phyloP scores from a whole-genome alignment of 805 yeast species.

The Metschnikowia borealis region DNA sequence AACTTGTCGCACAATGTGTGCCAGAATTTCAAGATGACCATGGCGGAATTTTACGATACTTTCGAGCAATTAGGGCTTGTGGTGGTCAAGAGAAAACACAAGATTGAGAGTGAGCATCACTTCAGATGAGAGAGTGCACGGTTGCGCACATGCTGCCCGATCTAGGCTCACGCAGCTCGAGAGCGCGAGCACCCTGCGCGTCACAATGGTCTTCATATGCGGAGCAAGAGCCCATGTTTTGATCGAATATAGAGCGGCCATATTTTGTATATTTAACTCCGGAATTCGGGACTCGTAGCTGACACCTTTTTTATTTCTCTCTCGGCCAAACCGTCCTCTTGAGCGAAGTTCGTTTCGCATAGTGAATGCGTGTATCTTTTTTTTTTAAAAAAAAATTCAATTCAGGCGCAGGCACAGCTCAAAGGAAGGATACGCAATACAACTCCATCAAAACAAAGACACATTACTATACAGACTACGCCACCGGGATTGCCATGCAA shows the following conservation, averaged over 20 bases:
- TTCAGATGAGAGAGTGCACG: constrained; percentile 8
- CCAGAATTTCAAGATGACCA: constrained; percentile 11
- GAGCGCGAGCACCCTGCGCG: background rate
- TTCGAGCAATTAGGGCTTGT: constrained; percentile 22
- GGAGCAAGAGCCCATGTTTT: background rate
- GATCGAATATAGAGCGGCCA: background rate
- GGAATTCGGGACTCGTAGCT: background rate
- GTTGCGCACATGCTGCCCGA: background rate
- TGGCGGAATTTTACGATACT: constrained; percentile 22
- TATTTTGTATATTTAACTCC: background rate
- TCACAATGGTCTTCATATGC: background rate
- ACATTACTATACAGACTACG: background rate
- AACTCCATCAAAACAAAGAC: background rate
- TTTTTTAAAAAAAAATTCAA: background rate
- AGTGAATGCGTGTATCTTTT: background rate
- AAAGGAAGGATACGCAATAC: background rate
- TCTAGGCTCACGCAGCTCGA: background rate
- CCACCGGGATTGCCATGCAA: background rate
- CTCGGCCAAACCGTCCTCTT: too few species aligned
- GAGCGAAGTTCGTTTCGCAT: background rate
- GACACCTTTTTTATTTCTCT: background rate
- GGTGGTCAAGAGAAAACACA: constrained; percentile 20
- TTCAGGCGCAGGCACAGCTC: constrained; percentile 1
- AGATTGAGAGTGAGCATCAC: constrained; percentile 26
- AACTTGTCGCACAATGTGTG: constrained; percentile 20